These are phyloP conservation scores for Beta corolliflora DNA, from an alignment of 179 eudicot genomes.

Conservation along the genomic window DNA sequence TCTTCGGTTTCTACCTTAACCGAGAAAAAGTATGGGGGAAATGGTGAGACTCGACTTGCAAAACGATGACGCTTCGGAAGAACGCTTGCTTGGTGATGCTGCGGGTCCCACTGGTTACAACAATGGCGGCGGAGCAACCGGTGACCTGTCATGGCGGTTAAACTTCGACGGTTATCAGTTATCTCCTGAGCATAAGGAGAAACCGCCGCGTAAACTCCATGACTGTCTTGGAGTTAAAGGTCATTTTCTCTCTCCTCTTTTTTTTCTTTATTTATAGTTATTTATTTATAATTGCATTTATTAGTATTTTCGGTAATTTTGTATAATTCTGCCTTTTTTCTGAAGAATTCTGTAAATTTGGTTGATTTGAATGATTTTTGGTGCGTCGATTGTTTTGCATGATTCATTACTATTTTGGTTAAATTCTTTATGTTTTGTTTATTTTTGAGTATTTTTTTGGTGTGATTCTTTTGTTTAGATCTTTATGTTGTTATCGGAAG, in stretches of 20 bases:
- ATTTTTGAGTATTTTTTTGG: neutral
- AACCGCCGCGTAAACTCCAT: slow-evolving; percentile 64
- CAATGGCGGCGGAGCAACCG: slow-evolving; percentile 13
- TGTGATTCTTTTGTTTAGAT: neutral
- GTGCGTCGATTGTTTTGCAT: neutral
- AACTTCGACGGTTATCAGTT: slow-evolving; percentile 63
- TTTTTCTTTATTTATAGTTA: neutral
- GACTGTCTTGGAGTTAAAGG: slow-evolving; percentile 79
- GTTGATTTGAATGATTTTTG: neutral
- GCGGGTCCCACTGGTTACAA: slow-evolving; percentile 9
- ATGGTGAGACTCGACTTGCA: slow-evolving; percentile 36
- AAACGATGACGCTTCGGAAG: slow-evolving; percentile 43
- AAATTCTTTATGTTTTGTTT: neutral
- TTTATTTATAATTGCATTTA: neutral
- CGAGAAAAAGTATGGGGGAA: slow-evolving; percentile 44
- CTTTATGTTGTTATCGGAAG: neutral
- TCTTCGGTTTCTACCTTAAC: slow-evolving; percentile 11
- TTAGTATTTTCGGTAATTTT: neutral
- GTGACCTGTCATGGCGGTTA: slow-evolving; percentile 63
- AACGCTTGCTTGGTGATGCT: slow-evolving; percentile 40
- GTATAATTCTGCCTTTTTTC: neutral
- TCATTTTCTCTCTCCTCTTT: slow-evolving; percentile 8
- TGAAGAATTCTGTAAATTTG: neutral
- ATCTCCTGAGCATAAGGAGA: slow-evolving; percentile 54
- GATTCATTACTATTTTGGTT: slow-evolving; percentile 9